Evolutionary conservation across 768 basidiomycete genomes (phyloP).

Genomic region (Amanita exitialis): DNA sequence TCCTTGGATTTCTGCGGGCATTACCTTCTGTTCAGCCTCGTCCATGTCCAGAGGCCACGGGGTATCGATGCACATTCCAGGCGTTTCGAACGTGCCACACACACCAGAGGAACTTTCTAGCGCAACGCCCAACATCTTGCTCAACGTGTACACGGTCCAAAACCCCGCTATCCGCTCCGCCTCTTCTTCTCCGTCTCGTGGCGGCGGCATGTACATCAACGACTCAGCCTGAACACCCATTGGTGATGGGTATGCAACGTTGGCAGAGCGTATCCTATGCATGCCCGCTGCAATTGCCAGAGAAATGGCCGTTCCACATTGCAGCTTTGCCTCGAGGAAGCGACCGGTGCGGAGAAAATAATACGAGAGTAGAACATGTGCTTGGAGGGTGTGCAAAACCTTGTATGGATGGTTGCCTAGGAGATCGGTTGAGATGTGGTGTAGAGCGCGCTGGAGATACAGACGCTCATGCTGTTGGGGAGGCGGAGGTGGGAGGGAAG

Average conservation of each 20-base stretch:
- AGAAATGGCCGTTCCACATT: conserved; percentile 41
- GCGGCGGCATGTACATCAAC: conserved; percentile 27
- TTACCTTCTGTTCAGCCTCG: conserved; percentile 18
- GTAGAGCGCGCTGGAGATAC: conserved; percentile 40
- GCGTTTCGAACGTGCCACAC: conserved; percentile 42
- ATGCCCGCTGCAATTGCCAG: conserved; percentile 37
- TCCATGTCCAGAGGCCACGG: conserved; percentile 41
- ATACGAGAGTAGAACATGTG: conserved; percentile 53
- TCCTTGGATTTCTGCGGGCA: conserved; percentile 25
- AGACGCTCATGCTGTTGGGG: conserved; percentile 30
- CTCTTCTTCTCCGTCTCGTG: conserved; percentile 41
- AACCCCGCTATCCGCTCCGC: conserved; percentile 60
- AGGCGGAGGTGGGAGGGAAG: conserved; percentile 11
- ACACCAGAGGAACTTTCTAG: conserved; percentile 44
- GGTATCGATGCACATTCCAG: conserved; percentile 39
- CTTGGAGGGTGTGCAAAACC: conserved; percentile 46
- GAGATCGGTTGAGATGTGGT: conserved; percentile 34
- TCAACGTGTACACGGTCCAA: conserved; percentile 51
- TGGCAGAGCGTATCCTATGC: conserved; percentile 33
- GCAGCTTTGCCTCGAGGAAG: conserved; percentile 50
- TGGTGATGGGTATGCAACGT: conserved; percentile 17
- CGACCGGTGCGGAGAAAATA: conserved; percentile 56
- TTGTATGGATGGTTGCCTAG: conserved; percentile 37
- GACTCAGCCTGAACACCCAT: conserved; percentile 30
- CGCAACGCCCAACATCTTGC: conserved; percentile 45